phyloP scores from a whole-genome alignment of 768 basidiomycete species.

The Rhizopogon vesiculosus region DNA sequence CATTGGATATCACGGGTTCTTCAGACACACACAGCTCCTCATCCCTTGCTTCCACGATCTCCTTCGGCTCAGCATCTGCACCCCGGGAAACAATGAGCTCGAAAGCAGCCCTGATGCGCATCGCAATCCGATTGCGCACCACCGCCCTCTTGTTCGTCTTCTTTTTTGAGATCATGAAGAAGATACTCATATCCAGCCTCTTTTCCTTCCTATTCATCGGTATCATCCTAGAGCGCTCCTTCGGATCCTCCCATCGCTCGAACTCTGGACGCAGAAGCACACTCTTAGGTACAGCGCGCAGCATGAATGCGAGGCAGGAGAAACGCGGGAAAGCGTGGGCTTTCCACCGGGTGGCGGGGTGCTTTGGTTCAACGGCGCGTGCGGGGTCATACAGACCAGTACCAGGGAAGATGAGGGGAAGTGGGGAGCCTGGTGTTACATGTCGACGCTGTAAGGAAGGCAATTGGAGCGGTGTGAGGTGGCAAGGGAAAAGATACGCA shows the following conservation, averaged over 20 bases:
- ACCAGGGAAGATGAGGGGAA: background rate
- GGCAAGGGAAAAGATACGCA: background rate
- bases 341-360: slow-evolving; percentile 3
- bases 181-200: background rate
- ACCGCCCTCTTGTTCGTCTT: slow-evolving; percentile 3
- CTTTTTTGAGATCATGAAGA: slow-evolving; percentile 5
- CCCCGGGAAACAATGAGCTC: background rate
- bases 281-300: slow-evolving; percentile 4
- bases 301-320: background rate
- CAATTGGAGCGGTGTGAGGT: background rate
- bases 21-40: background rate
- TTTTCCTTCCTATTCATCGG: background rate
- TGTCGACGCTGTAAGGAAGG: background rate
- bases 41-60: background rate
- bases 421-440: slow-evolving; percentile 2
- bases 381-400: background rate
- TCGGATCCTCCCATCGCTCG: background rate
- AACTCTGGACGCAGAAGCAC: background rate
- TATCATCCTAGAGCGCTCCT: background rate
- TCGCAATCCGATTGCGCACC: slow-evolving; percentile 2
- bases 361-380: background rate
- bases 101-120: slow-evolving; percentile 1
- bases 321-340: background rate
- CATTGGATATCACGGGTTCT: background rate
- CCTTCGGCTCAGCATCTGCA: background rate